phyloP scores from a whole-genome alignment of 2,329 filamentous ascomycete genomes.

The Alternaria triticimaculans region DNA sequence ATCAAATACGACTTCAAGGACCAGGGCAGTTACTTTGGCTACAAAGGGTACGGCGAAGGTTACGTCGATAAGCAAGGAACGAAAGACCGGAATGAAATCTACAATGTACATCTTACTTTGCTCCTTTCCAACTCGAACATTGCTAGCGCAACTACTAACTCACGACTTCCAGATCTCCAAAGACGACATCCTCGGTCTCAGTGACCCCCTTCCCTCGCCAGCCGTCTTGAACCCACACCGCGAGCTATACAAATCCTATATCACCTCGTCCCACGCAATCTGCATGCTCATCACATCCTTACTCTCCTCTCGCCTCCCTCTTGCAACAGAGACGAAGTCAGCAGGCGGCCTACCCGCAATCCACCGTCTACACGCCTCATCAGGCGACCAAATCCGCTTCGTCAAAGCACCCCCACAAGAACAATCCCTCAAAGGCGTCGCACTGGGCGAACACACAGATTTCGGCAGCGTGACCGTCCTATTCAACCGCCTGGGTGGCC shows the following conservation, averaged over 20 bases:
- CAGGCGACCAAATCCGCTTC: slow-evolving; percentile 63
- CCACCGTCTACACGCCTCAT: slow-evolving; percentile 53
- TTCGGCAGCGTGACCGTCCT: slow-evolving; percentile 64
- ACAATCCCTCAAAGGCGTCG: slow-evolving; percentile 50
- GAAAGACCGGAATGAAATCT: slow-evolving; percentile 61
- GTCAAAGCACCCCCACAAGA: slow-evolving; percentile 58
- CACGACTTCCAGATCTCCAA: slow-evolving; percentile 52
- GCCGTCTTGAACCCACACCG: slow-evolving; percentile 49
- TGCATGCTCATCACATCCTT: slow-evolving; percentile 54
- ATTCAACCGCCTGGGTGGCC: slow-evolving; percentile 63
- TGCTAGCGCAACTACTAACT: background rate
- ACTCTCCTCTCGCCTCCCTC: slow-evolving; percentile 54
- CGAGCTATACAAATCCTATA: slow-evolving; percentile 52
- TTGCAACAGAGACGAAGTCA: slow-evolving; percentile 32
- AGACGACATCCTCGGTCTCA: slow-evolving; percentile 57
- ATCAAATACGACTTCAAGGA: slow-evolving; percentile 61
- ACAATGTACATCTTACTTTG: slow-evolving; percentile 54
- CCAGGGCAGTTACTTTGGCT: slow-evolving; percentile 60
- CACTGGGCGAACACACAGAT: slow-evolving; percentile 63
- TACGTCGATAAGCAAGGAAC: slow-evolving; percentile 58
- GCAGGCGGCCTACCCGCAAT: slow-evolving; percentile 53
- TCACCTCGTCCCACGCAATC: slow-evolving; percentile 53
- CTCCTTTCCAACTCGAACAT: background rate
- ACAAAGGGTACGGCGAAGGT: slow-evolving; percentile 56
- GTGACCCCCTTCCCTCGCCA: slow-evolving; percentile 52